Evolutionary conservation across 2,329 filamentous ascomycete genomes (phyloP), one percentile per base, ranked within the genome.

Genomic region (Hypoxylon rubiginosum): DNA sequence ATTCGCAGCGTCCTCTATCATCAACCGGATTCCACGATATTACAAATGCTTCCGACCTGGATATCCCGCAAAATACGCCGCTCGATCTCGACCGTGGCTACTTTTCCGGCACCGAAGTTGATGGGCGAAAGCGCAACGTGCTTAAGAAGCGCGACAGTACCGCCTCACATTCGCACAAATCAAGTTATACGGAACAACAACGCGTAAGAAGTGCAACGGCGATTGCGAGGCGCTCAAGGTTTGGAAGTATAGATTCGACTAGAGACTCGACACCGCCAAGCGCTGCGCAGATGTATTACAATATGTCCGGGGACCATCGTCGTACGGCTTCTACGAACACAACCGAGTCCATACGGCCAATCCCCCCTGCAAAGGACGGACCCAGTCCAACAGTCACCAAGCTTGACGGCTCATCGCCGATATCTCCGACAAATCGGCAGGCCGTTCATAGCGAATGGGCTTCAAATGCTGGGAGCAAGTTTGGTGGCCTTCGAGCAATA

Each of bases 31-130:
- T 85, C 32, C 82, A 84, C 30, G 85, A 86, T 57, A 72, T 80
- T 6, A 56, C 80, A 52, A 77, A 78, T 21, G 75, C 75, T 21
- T 80, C 81, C 1, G 80, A 80, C 15, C 72, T 78, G 7, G 74
- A 75, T 13, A 63, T 74, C 13, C 77, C 81, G 11, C 72, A 82
- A 67, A 85, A 87, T 64, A 83, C 83, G 8, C 80, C 81, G 15
- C 79, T 83, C 24, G 92, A 97, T 66, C 79, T 93, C 15, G 96
- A 98, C 74, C 88, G 93, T 36, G 95, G 94, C 24, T 98, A 98
- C 78, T 97, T 97, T 76, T 97, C 95, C 7, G 93, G 94, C 2
- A 92, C 91, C 15, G 95, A 98, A 74, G 84, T 90, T 10, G 94
- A 97, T 68, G 87, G 76, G 17, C 75, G 87, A 46, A 88, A 91